Evolutionary conservation across 176 grass and related monocot species (phyloP).

Genomic region (Dactylis glomerata): DNA sequence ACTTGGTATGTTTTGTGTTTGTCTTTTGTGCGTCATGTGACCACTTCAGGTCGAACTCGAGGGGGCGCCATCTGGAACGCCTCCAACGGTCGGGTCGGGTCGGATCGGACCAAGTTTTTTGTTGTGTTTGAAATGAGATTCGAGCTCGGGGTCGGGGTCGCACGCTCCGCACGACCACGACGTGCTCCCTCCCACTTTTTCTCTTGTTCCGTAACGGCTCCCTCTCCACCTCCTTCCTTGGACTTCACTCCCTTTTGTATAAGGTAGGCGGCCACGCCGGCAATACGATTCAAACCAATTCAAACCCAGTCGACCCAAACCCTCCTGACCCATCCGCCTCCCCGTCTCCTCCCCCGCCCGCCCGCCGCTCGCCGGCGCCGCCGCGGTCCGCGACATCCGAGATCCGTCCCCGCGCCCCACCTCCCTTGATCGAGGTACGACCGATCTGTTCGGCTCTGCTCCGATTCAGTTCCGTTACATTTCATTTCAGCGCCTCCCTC

Average conservation of each 20-base stretch:
- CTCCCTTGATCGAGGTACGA: background rate
- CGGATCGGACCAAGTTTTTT: background rate
- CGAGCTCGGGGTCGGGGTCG: background rate
- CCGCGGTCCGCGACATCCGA: background rate
- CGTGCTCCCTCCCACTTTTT: conserved; percentile 1
- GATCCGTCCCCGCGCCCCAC: background rate
- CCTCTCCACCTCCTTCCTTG: background rate
- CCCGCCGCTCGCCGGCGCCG: conserved; percentile 12
- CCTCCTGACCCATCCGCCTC: background rate
- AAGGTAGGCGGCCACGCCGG: background rate
- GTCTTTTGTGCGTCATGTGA: background rate
- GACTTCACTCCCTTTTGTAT: conserved; percentile 5
- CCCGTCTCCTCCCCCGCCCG: background rate
- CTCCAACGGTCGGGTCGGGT: background rate
- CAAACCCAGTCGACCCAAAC: background rate
- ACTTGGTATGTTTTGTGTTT: background rate
- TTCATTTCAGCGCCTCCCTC: background rate
- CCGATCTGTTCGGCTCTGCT: background rate
- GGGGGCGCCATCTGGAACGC: background rate
- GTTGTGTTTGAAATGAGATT: background rate
- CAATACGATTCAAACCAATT: background rate
- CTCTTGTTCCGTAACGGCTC: background rate
- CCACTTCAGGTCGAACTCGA: background rate
- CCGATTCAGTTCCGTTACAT: background rate
- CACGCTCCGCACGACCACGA: conserved; percentile 19